Conservation (phyloP, 768 basidiomycete genomes). For the Psilocybe cubensis region DNA sequence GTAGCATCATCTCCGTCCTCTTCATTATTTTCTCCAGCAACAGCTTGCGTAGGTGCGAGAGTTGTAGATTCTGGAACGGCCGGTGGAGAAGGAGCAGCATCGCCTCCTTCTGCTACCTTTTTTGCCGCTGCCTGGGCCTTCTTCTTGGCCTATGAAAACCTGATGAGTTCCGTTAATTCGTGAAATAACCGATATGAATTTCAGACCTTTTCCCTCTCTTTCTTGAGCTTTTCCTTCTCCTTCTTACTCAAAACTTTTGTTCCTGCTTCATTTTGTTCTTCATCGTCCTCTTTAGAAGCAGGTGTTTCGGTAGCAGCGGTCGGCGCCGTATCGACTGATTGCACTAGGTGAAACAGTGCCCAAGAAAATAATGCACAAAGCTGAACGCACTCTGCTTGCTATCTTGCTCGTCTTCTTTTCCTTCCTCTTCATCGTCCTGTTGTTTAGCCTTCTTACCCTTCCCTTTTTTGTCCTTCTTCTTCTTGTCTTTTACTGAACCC, state of each 20-base stretch:
- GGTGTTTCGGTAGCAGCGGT: conserved; percentile 23
- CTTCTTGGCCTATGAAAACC: conserved; percentile 76
- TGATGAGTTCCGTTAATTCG: conserved; percentile 8
- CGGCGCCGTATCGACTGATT: conserved; percentile 19
- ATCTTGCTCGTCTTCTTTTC: conserved; percentile 14
- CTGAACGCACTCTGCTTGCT: conserved; percentile 19
- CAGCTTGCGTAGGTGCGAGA: conserved; percentile 30
- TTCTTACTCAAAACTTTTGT: conserved; percentile 85
- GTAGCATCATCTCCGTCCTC: conserved; percentile 65
- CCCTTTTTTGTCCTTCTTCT: conserved; percentile 65
- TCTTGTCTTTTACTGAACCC: conserved; percentile 64
- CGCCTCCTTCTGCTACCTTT: conserved; percentile 47
- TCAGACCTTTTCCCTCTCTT: conserved; percentile 90
- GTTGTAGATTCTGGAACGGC: conserved; percentile 30
- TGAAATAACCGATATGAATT: conserved; percentile 3
- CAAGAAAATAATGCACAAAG: not conserved
- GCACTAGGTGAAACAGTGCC: conserved; percentile 8
- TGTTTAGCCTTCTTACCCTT: conserved; percentile 53
- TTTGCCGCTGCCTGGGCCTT: conserved; percentile 92
- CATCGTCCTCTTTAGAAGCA: conserved; percentile 38
- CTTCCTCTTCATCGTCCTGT: conserved; percentile 43
- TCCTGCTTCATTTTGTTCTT: conserved; percentile 60
- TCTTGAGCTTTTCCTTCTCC: conserved; percentile 97
- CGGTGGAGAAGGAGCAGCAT: conserved; percentile 27
- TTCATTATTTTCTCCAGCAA: conserved; percentile 57